Evolutionary conservation across 2,329 filamentous ascomycete species (phyloP).

Genomic region (Alternaria rosae): DNA sequence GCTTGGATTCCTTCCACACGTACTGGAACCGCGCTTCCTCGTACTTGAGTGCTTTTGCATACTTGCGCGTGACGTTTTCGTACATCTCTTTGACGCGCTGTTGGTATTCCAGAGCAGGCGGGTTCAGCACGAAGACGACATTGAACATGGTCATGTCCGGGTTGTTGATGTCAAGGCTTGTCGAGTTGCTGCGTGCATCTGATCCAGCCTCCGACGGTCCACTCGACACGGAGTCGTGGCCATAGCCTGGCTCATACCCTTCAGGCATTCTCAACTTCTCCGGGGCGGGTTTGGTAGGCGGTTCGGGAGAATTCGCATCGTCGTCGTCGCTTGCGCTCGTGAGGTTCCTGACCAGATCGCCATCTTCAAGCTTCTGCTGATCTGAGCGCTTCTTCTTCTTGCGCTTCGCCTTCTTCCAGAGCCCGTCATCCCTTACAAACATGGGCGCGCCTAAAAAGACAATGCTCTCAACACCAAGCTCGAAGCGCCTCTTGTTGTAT

Average conservation of each 20-base stretch:
- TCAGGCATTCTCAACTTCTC: constrained; percentile 44
- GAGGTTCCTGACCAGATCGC: constrained; percentile 28
- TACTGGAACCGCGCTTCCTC: constrained; percentile 90
- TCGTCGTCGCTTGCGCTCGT: constrained; percentile 21
- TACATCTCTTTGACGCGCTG: constrained; percentile 80
- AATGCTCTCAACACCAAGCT: constrained; percentile 50
- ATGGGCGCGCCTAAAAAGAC: constrained; percentile 53
- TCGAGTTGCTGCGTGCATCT: constrained; percentile 51
- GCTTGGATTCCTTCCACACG: constrained; percentile 88
- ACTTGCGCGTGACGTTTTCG: constrained; percentile 86
- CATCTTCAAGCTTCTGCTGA: constrained; percentile 32
- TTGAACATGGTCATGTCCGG: constrained; percentile 96
- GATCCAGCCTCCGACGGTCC: constrained; percentile 49
- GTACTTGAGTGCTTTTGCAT: constrained; percentile 91
- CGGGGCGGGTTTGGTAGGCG: constrained; percentile 17
- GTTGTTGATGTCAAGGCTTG: constrained; percentile 59
- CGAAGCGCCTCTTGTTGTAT: constrained; percentile 52
- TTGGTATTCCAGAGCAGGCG: constrained; percentile 78
- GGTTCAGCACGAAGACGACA: constrained; percentile 88
- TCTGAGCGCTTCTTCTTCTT: constrained; percentile 39
- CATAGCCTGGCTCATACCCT: constrained; percentile 51
- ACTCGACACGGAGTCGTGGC: constrained; percentile 43
- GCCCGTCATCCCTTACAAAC: constrained; percentile 51
- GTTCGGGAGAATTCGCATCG: constrained; percentile 18
- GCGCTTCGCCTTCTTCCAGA: constrained; percentile 49